Evolutionary conservation across 768 basidiomycete species (phyloP).

Genomic region (Podaxis carcinomalis): DNA sequence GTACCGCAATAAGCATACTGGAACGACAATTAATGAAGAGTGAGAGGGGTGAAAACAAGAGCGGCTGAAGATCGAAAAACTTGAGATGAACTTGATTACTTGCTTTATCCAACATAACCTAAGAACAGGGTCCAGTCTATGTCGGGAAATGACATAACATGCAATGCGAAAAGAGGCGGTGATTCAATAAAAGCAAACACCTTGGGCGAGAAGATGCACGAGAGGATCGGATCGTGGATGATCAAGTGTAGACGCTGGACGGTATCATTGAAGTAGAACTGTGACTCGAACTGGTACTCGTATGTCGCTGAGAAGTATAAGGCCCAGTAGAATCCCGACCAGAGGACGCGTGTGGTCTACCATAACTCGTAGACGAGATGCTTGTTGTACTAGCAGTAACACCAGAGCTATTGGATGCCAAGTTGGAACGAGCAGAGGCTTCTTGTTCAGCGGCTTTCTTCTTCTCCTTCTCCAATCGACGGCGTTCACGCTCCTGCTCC

Average conservation of each 20-base stretch:
- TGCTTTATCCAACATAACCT: constrained; percentile 3
- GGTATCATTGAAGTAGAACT: not conserved
- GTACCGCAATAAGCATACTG: constrained; percentile 19
- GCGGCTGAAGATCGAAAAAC: not conserved
- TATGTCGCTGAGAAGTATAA: constrained; percentile 3
- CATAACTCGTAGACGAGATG: not conserved
- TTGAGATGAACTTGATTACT: constrained; percentile 2
- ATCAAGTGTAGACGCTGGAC: constrained; percentile 8
- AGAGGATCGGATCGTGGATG: not conserved
- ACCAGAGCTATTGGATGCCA: not conserved
- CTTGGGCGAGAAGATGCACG: not conserved
- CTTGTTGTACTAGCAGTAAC: not conserved
- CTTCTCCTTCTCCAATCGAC: constrained; percentile 25
- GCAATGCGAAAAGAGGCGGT: not conserved
- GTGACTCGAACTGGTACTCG: not conserved
- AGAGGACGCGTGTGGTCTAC: not conserved
- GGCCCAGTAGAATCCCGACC: not conserved
- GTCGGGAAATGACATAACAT: constrained; percentile 5
- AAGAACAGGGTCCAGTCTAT: constrained; percentile 3
- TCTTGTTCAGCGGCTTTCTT: constrained; percentile 22
- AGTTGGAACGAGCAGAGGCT: not conserved
- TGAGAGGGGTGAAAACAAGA: not conserved
- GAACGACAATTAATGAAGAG: constrained; percentile 8
- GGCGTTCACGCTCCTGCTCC: constrained; percentile 22
- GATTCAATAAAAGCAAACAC: not conserved